These are phyloP conservation scores for Ustanciosporium gigantosporum DNA, from an alignment of 1,284 basidiomycete genomes.

Conservation along the genomic window DNA sequence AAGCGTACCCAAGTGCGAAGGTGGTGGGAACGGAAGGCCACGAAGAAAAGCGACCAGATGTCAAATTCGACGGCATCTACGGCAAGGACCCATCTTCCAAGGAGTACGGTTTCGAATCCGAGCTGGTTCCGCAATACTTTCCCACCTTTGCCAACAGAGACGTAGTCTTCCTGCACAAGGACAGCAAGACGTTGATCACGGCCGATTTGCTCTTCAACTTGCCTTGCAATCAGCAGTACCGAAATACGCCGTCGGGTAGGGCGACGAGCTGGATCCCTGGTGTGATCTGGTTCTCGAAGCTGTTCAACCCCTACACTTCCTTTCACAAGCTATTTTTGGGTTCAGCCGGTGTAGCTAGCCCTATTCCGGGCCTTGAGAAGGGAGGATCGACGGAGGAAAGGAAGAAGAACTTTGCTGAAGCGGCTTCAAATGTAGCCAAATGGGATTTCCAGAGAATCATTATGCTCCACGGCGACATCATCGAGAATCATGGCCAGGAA, in stretches of 20 bases:
- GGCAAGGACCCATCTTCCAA: conserved; percentile 31
- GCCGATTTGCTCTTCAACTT: conserved; percentile 91
- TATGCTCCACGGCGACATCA: conserved; percentile 89
- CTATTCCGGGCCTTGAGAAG: conserved; percentile 23
- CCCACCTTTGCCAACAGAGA: conserved; percentile 82
- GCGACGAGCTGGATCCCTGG: conserved; percentile 48
- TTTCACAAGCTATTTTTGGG: conserved; percentile 46
- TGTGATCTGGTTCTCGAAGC: conserved; percentile 30
- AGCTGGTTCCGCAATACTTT: conserved; percentile 67
- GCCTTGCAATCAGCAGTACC: conserved; percentile 76
- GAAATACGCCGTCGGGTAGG: conserved; percentile 25
- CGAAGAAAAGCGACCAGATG: conserved; percentile 62
- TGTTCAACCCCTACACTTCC: conserved; percentile 21
- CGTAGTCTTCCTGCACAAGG: conserved; percentile 81
- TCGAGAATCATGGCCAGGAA: conserved; percentile 73
- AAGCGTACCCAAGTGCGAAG: conserved; percentile 54
- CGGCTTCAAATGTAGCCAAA: conserved; percentile 71
- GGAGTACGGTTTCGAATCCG: conserved; percentile 47
- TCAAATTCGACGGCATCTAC: conserved; percentile 61
- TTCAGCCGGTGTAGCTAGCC: conserved; percentile 18
- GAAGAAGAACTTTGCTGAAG: conserved; percentile 44
- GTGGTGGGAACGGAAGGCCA: conserved; percentile 63
- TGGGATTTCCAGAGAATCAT: conserved; percentile 91
- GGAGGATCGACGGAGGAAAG: conserved; percentile 59
- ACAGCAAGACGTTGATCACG: conserved; percentile 77